Evolutionary conservation across 2,329 filamentous ascomycete species (phyloP), one percentile per base, ranked within the genome.

Genomic region (Ophiostoma triangulosporum): DNA sequence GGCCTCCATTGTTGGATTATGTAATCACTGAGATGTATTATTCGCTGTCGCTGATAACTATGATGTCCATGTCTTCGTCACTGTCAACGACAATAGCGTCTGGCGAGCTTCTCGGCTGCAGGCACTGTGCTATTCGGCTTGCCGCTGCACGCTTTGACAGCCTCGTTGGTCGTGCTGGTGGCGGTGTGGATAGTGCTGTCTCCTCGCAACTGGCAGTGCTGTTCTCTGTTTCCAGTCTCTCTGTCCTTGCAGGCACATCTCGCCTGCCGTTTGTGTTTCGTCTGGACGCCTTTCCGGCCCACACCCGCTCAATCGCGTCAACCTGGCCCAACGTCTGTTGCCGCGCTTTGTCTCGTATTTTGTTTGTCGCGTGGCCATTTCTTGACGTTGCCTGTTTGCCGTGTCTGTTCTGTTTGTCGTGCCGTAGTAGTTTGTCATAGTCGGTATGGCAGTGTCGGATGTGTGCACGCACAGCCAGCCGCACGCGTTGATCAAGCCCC

Each of bases 391-490:
- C 15, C 11, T 27, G 40, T 11, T 46, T 46, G 43, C 24, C 22
- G 22, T 26, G 8, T 45, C 22, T 45, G 6, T 8, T 51, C 15
- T 0, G 58, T 57, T 2, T 27, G 27, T 5, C 49, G n/a, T n/a
- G n/a, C 15, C 54, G 55, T 53, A 74, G 56, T 40, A 73, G 57
- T 33, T 51, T 43, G 14, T 77, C 72, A 54, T 78, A 78, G 1
- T 64, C 58, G 0, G 74, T 77, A 45, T 74, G 67, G 3, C 54
- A 57, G 58, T 78, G 75, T 6, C 75, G 66, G 4, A 74, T 66
- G 57, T 77, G 71, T 3, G 75, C 75, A 22, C 68, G 62, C 12
- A 77, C 72, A 2, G 72, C 75, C 24, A 76, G 64, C 46, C 62
- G 58, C 4, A 69, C 72, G 57, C 69, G 74, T 14, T 65, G 60